These are phyloP conservation scores for Alternaria brassicae DNA, from an alignment of 2,329 filamentous ascomycete genomes.

Conservation along the genomic window DNA sequence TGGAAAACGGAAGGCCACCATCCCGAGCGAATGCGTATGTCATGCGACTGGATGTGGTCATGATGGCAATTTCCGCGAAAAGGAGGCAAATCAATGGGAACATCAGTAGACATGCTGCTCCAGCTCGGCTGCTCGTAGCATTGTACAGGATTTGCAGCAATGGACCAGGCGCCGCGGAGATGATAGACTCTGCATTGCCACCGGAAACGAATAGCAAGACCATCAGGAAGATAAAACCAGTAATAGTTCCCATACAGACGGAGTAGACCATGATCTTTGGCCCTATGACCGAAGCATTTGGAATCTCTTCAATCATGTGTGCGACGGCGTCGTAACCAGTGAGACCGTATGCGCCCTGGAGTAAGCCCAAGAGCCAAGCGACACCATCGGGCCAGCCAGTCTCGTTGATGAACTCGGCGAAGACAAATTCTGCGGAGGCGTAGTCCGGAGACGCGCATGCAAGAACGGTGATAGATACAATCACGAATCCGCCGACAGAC, in stretches of 20 bases:
- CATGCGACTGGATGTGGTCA: slow-evolving; percentile 72
- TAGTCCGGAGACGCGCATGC: slow-evolving; percentile 71
- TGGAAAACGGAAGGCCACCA: slow-evolving; percentile 69
- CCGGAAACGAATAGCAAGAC: slow-evolving; percentile 70
- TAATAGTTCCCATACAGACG: slow-evolving; percentile 67
- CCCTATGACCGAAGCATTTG: slow-evolving; percentile 64
- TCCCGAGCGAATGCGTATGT: slow-evolving; percentile 72
- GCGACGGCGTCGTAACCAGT: slow-evolving; percentile 63
- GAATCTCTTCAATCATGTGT: slow-evolving; percentile 68
- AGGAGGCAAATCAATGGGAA: slow-evolving; percentile 70
- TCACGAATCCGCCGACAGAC: slow-evolving; percentile 71
- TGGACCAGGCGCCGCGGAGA: slow-evolving; percentile 63
- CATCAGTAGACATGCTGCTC: slow-evolving; percentile 70
- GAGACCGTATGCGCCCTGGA: slow-evolving; percentile 63
- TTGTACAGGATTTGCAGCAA: slow-evolving; percentile 69
- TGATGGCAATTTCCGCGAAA: slow-evolving; percentile 68
- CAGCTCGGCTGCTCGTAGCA: slow-evolving; percentile 67
- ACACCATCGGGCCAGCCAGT: slow-evolving; percentile 74
- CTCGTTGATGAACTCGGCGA: slow-evolving; percentile 70
- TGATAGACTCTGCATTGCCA: slow-evolving; percentile 62
- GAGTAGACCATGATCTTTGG: slow-evolving; percentile 72
- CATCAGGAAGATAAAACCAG: slow-evolving; percentile 68
- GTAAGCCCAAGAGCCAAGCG: slow-evolving; percentile 59
- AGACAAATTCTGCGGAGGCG: slow-evolving; percentile 70
- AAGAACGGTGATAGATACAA: slow-evolving; percentile 74